phyloP scores from a whole-genome alignment of 2,329 filamentous ascomycete species.

The Fusarium bactridioides region DNA sequence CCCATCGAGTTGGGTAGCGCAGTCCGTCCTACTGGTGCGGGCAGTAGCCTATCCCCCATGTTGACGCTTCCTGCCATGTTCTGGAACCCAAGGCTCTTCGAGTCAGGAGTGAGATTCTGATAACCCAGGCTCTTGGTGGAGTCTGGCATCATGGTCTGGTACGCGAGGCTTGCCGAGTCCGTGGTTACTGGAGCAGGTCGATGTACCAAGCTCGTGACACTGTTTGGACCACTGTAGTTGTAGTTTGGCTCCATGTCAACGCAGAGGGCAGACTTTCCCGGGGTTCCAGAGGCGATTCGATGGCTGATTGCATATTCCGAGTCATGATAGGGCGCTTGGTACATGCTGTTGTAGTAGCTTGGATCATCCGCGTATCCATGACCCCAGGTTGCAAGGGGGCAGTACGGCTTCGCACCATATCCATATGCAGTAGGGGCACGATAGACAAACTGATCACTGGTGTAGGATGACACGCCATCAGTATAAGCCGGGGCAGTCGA shows the following conservation, averaged over 20 bases:
- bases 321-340: slow-evolving; percentile 36
- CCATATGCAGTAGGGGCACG: slow-evolving; percentile 33
- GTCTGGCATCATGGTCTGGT: slow-evolving; percentile 10
- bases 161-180: slow-evolving; percentile 3
- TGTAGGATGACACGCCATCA: slow-evolving; percentile 27
- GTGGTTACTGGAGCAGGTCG: slow-evolving; percentile 8
- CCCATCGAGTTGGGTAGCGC: slow-evolving; percentile 29
- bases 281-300: slow-evolving; percentile 34
- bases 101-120: background rate
- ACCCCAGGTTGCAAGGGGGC: slow-evolving; percentile 37
- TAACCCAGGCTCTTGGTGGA: slow-evolving; percentile 3
- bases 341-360: slow-evolving; percentile 38
- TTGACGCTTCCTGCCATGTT: slow-evolving; percentile 23
- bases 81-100: slow-evolving; percentile 29
- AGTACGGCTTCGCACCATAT: slow-evolving; percentile 41
- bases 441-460: slow-evolving; percentile 29
- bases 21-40: slow-evolving; percentile 24
- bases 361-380: slow-evolving; percentile 40
- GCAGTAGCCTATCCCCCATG: slow-evolving; percentile 34
- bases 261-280: slow-evolving; percentile 37
- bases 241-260: slow-evolving; percentile 42
- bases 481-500: slow-evolving; percentile 25
- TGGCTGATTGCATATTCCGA: slow-evolving; percentile 41
- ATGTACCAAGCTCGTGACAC: slow-evolving; percentile 22
- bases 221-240: slow-evolving; percentile 32